These are phyloP conservation scores for Kuraishia floccosa DNA, from an alignment of 805 yeast genomes.

Conservation along the genomic window DNA sequence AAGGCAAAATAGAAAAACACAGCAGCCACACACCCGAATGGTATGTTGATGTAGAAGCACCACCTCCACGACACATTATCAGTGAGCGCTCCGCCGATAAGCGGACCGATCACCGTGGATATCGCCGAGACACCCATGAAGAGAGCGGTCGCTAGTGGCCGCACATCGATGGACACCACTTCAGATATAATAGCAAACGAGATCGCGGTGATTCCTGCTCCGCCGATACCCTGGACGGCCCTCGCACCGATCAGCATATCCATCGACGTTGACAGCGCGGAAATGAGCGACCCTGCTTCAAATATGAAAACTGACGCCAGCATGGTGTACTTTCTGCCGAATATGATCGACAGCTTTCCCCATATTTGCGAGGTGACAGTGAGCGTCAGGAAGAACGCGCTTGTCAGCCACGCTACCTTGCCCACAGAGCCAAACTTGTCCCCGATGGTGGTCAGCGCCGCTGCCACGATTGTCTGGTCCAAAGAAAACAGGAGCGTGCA, in stretches of 20 bases:
- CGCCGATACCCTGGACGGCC: constrained; percentile 61
- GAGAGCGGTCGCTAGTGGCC: constrained; percentile 25
- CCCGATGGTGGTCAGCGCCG: constrained; percentile 38
- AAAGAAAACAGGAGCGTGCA: constrained; percentile 24
- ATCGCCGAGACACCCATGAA: constrained; percentile 32
- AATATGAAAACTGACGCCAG: constrained; percentile 38
- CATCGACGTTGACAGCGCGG: constrained; percentile 45
- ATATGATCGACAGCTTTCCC: constrained; percentile 43
- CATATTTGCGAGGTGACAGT: constrained; percentile 43
- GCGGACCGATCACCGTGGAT: constrained; percentile 49
- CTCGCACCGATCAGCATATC: constrained; percentile 60
- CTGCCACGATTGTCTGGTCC: constrained; percentile 49
- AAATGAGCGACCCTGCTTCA: constrained; percentile 49
- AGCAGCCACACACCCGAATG: constrained; percentile 45
- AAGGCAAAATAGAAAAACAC: constrained; percentile 24
- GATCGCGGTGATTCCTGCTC: constrained; percentile 53
- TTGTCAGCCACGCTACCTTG: constrained; percentile 46
- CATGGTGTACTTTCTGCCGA: constrained; percentile 44
- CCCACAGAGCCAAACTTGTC: constrained; percentile 35
- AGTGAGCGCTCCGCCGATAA: constrained; percentile 57
- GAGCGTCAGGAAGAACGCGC: constrained; percentile 44
- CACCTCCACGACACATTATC: constrained; percentile 45
- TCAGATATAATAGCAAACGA: constrained; percentile 48
- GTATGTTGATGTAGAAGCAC: constrained; percentile 65
- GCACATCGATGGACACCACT: constrained; percentile 28